phyloP scores from a whole-genome alignment of 805 yeast genomes.

The Candida quercuum region DNA sequence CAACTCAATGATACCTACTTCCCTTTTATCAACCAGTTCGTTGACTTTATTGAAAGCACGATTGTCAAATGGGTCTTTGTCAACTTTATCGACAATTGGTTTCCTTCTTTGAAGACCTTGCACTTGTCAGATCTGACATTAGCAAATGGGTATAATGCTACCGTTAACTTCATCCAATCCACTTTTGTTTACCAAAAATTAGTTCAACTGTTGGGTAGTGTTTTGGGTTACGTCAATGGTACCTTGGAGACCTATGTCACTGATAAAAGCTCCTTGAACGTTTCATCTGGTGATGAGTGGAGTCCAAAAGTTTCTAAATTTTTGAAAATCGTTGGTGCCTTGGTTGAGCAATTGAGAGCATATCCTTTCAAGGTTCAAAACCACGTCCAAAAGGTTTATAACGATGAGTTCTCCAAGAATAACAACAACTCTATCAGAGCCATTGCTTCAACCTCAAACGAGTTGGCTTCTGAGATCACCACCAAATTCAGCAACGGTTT shows the following conservation, averaged over 20 bases:
- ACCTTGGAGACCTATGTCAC: constrained; percentile 1
- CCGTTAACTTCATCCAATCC: not conserved
- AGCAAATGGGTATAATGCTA: not conserved
- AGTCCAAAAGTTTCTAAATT: not conserved
- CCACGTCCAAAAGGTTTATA: constrained; percentile 1
- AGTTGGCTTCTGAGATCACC: constrained; percentile 2
- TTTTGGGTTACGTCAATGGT: not conserved
- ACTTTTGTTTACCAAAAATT: not conserved
- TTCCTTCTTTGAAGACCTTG: not conserved
- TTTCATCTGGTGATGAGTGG: constrained; percentile 1
- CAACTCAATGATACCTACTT: constrained; percentile 4
- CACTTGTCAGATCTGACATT: not conserved
- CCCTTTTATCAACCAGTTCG: constrained; percentile 1
- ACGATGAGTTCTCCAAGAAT: not conserved
- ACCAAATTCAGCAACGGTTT: not conserved
- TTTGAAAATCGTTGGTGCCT: not conserved
- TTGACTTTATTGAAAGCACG: not conserved
- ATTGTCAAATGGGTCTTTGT: not conserved
- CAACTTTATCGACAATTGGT: not conserved
- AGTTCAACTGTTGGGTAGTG: constrained; percentile 1
- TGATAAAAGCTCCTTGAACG: not conserved
- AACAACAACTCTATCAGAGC: constrained; percentile 1
- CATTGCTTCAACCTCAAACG: constrained; percentile 1
- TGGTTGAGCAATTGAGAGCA: not conserved
- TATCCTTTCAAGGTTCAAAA: constrained; percentile 1